phyloP scores from a whole-genome alignment of 2,329 filamentous ascomycete genomes.

The Tolypocladium ophioglossoides region DNA sequence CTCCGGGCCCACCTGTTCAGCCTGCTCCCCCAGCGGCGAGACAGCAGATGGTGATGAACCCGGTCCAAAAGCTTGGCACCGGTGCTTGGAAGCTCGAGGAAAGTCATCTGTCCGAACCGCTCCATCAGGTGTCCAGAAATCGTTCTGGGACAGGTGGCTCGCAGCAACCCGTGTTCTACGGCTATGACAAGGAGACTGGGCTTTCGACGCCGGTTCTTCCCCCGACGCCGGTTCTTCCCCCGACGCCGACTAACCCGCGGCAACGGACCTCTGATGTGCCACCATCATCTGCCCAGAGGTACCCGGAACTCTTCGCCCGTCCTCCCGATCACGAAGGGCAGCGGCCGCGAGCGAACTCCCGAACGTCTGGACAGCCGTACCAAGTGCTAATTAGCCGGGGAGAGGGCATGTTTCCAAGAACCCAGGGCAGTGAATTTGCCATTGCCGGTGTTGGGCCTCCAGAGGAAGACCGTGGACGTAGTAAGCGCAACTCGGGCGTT shows the following conservation, averaged over 20 bases:
- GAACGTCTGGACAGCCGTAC: constrained; percentile 9
- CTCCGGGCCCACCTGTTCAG: neutral
- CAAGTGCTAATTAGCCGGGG: constrained; percentile 7
- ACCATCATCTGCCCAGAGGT: constrained; percentile 40
- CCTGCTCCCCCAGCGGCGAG: neutral
- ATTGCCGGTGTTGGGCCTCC: constrained; percentile 24
- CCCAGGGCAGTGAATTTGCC: constrained; percentile 28
- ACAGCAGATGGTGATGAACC: constrained; percentile 18
- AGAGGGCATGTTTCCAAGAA: constrained; percentile 24
- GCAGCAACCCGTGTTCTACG: constrained; percentile 22
- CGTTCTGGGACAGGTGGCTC: constrained; percentile 19
- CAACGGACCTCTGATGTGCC: constrained; percentile 28
- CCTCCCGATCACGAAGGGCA: constrained; percentile 5
- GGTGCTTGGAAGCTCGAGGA: constrained; percentile 44
- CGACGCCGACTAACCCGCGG: constrained; percentile 8
- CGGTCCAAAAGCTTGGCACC: constrained; percentile 30
- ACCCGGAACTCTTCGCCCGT: constrained; percentile 33
- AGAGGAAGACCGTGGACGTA: constrained; percentile 23
- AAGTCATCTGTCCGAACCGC: constrained; percentile 41
- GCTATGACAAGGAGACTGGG: constrained; percentile 43
- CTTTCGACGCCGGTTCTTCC: constrained; percentile 4
- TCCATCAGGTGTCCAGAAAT: constrained; percentile 24
- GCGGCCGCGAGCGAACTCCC: constrained; percentile 1
- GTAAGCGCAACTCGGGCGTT: constrained; percentile 30
- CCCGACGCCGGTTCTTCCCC: constrained; percentile 4